These are phyloP conservation scores for Sarocladiaceae sp. DNA, from an alignment of 2,329 filamentous ascomycete genomes.

Conservation along the genomic window DNA sequence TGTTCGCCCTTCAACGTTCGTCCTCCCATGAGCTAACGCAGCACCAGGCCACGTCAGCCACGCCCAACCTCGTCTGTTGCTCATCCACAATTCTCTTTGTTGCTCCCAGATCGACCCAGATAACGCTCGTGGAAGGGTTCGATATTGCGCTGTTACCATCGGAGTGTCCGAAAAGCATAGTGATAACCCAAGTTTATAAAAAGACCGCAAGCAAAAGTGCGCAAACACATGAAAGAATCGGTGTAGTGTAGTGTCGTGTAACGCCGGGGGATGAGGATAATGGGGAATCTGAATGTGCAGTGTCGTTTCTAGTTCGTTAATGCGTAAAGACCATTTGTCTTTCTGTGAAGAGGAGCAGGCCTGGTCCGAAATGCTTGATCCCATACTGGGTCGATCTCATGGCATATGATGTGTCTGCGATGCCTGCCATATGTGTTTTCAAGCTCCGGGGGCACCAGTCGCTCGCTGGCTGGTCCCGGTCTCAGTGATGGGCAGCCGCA, in stretches of 20 bases:
- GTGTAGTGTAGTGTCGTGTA: not conserved
- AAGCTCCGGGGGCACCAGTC: not conserved
- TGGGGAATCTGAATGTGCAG: not conserved
- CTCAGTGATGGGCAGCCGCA: not conserved
- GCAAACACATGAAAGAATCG: not conserved
- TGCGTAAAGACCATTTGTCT: not conserved
- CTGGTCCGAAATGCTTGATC: too few relatives aligned
- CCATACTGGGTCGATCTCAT: too few relatives aligned
- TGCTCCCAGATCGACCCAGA: too few relatives aligned
- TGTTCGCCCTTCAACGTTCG: not conserved
- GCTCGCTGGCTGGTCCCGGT: not conserved
- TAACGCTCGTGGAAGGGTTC: too few relatives aligned
- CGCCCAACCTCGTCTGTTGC: too few relatives aligned
- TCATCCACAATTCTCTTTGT: not conserved
- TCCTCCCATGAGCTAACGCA: not conserved
- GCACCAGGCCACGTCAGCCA: not conserved
- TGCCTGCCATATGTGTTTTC: too few relatives aligned
- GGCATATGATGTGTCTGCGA: too few relatives aligned
- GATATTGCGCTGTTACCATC: too few relatives aligned
- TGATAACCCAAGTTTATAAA: too few relatives aligned
- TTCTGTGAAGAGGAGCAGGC: too few relatives aligned
- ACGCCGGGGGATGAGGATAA: not conserved
- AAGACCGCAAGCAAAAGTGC: too few relatives aligned
- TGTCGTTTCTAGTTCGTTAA: constrained; percentile 7
- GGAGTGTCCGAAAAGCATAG: too few relatives aligned